These are phyloP conservation scores for Cocos nucifera DNA, from an alignment of 176 grass and related monocot genomes.

Conservation along the genomic window DNA sequence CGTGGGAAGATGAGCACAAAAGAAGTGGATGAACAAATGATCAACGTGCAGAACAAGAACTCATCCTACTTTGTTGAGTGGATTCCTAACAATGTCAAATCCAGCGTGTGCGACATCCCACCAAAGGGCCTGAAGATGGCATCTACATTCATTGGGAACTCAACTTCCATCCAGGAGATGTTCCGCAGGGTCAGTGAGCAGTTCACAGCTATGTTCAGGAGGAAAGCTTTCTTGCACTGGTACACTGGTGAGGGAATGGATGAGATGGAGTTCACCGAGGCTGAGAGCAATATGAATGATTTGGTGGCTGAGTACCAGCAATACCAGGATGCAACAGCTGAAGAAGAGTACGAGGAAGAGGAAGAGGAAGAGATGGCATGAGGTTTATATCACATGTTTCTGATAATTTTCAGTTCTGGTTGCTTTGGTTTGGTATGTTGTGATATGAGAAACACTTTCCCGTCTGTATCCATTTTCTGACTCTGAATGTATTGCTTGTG, in stretches of 20 bases:
- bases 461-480: too few species aligned
- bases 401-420: too few species aligned
- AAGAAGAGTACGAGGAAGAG: constrained; percentile 73
- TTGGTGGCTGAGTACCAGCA: constrained; percentile 83
- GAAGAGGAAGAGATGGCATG: constrained; percentile 14
- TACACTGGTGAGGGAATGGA: constrained; percentile 91
- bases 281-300: constrained; percentile 95
- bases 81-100: constrained; percentile 89
- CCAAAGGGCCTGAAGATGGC: constrained; percentile 72
- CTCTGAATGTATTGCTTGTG: too few species aligned
- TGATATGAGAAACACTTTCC: too few species aligned
- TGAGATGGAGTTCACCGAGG: constrained; percentile 94
- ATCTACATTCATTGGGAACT: constrained; percentile 63
- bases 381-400: too few species aligned
- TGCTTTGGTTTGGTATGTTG: too few species aligned
- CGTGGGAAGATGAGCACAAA: constrained; percentile 96
- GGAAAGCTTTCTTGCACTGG: constrained; percentile 93
- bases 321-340: constrained; percentile 85
- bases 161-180: constrained; percentile 93
- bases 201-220: constrained; percentile 87
- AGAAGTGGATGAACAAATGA: constrained; percentile 94
- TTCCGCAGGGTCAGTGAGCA: constrained; percentile 72
- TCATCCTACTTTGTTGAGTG: constrained; percentile 85
- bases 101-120: constrained; percentile 67
- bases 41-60: constrained; percentile 90